Evolutionary conservation across 2,329 filamentous ascomycete genomes (phyloP).

Genomic region (Septoria petroselini): DNA sequence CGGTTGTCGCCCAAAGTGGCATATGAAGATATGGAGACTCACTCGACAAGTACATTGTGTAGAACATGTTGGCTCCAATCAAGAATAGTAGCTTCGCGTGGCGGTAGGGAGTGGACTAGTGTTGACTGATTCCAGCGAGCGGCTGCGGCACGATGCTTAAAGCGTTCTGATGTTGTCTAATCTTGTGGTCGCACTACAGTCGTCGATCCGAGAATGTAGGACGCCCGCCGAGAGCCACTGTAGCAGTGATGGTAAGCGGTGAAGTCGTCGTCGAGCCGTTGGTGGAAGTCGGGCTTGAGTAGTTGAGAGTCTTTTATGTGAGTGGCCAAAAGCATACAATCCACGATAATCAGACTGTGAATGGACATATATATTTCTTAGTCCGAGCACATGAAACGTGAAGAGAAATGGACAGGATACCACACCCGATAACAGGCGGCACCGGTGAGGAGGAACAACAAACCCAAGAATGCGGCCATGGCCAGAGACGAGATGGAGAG

Average conservation of each 20-base stretch:
- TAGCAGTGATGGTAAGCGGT: constrained; percentile 13
- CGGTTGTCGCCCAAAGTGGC: constrained; percentile 10
- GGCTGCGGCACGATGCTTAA: constrained; percentile 33
- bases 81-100: constrained; percentile 19
- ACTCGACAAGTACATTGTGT: constrained; percentile 57
- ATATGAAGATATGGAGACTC: constrained; percentile 41
- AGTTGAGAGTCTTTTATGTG: constrained; percentile 23
- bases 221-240: constrained; percentile 21
- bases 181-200: constrained; percentile 33
- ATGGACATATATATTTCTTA: constrained; percentile 22
- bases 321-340: constrained; percentile 26
- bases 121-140: constrained; percentile 27
- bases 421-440: constrained; percentile 28
- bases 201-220: constrained; percentile 17
- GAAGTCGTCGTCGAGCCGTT: constrained; percentile 10
- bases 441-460: constrained; percentile 30
- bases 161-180: constrained; percentile 20
- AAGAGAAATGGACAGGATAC: constrained; percentile 19
- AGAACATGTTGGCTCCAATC: constrained; percentile 38
- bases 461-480: constrained; percentile 26
- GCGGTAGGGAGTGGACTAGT: constrained; percentile 23
- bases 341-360: constrained; percentile 18
- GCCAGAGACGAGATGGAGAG: constrained; percentile 26
- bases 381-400: constrained; percentile 16
- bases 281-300: constrained; percentile 16